Evolutionary conservation across 306 rosid genomes (phyloP), one percentile per base, ranked within the genome.

Genomic region (Rosa persica): DNA sequence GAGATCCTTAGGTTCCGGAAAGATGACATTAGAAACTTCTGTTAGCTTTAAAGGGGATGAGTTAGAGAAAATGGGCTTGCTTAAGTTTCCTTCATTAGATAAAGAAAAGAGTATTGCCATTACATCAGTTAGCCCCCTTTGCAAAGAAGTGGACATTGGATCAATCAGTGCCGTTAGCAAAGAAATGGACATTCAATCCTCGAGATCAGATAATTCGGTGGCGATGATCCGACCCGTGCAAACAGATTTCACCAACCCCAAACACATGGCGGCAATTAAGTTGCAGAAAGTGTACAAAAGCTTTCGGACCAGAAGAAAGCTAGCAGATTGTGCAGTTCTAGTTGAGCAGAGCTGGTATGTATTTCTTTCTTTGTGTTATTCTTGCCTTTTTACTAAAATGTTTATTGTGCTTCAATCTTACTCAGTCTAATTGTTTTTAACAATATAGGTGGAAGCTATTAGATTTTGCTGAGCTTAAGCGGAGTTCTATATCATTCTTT

Each of bases 231-330:
- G 78, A 77, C 67, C 78, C 5, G 44, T 83, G 6, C 92, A 85
- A 42, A 76, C 84, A 81, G 89, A 91, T 87, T 90, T 96, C 34
- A 73, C 19, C 72, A 87, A 78, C 64, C 97, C 97, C 72, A 88
- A 91, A 84, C 93, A 96, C 82, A 86, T 68, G 85, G 99, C 99
- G 3, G 99, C 99, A 2, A 72, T 91, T 60, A 96, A 96, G 72
- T 89, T 96, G 85, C 99, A 96, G 86, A 96, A 96, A 83, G 99
- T 96, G 15, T 96, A 96, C 84, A 96, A 96, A 91, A 96, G 99
- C 86, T 96, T 96, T 64, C 94, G 99, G 3, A 96, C 98, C 1
- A 89, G 99, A 81, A 81, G 99, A 82, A 96, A 93, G 90, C 84
- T 96, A 16, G 99, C 99, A 71, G 99, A 96, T 85, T 96, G 99